Conservation (phyloP, 1,284 basidiomycete genomes). For the Ustilago trichophora region DNA sequence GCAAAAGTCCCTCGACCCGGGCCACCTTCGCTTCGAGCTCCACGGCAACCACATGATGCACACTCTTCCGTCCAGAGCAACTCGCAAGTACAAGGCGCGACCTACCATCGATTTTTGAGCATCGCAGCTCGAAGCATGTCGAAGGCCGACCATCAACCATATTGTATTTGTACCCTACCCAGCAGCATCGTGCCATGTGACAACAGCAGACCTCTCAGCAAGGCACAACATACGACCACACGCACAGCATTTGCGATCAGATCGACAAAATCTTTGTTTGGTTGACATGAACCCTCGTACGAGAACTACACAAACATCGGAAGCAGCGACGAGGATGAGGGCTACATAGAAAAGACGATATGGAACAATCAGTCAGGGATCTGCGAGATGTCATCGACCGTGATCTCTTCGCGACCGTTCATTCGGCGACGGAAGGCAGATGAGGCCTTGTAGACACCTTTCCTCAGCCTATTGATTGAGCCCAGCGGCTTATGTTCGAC, state of each 20-base stretch:
- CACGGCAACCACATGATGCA: conserved; percentile 55
- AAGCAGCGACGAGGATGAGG: background rate
- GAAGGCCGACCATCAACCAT: too few species aligned
- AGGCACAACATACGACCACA: conserved; percentile 36
- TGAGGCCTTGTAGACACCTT: conserved; percentile 49
- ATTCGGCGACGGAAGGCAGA: conserved; percentile 14
- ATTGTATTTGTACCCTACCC: too few species aligned
- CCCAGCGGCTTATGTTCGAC: conserved; percentile 52
- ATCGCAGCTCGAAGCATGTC: background rate
- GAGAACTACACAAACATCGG: too few species aligned
- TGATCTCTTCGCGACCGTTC: conserved; percentile 36
- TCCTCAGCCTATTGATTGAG: conserved; percentile 52
- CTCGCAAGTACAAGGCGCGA: conserved; percentile 44
- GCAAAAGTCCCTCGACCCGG: background rate
- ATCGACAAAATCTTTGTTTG: too few species aligned
- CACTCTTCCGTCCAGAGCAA: conserved; percentile 39
- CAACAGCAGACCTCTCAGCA: conserved; percentile 22
- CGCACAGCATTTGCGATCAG: conserved; percentile 46
- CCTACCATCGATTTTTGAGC: conserved; percentile 43
- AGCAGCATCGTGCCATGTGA: too few species aligned
- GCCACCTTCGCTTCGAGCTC: conserved; percentile 33
- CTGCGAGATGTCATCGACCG: conserved; percentile 28
- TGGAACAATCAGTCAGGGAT: conserved; percentile 27
- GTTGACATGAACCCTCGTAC: too few species aligned
- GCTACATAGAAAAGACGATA: too few species aligned